A percentile compares a stretch with the other conserved stretches of the same genome.
Conservation (phyloP, 331 rosid genomes). For the Arachis monticola region DNA sequence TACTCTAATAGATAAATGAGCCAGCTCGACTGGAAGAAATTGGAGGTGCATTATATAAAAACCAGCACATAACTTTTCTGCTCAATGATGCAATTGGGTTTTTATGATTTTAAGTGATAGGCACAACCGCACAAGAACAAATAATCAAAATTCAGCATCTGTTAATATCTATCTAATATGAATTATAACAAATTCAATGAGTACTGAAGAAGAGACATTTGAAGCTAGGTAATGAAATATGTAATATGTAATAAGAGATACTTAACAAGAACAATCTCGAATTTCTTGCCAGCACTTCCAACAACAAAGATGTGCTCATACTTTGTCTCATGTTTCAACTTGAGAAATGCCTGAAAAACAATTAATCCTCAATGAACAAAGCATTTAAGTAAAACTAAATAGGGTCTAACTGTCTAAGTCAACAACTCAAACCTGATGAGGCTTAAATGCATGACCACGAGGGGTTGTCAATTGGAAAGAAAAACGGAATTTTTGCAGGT, state of each 20-base stretch:
- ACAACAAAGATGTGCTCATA: constrained; percentile 89
- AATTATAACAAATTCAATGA: not conserved
- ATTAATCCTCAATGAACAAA: constrained; percentile 46
- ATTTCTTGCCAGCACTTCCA: constrained; percentile 75
- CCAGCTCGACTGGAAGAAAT: not conserved
- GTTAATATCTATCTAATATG: not conserved
- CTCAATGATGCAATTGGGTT: not conserved
- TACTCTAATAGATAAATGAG: not conserved
- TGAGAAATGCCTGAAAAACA: constrained; percentile 81
- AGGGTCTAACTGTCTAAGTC: constrained; percentile 8
- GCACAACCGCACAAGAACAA: not conserved
- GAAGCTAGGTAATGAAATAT: constrained; percentile 23
- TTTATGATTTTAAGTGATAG: not conserved
- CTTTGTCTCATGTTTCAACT: constrained; percentile 80
- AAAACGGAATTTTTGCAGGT: constrained; percentile 85
- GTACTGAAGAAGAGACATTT: constrained; percentile 6
- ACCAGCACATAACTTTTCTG: not conserved
- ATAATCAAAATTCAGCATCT: not conserved
- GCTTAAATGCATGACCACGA: constrained; percentile 70
- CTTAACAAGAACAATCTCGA: constrained; percentile 86
- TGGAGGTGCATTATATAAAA: not conserved
- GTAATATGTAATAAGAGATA: constrained; percentile 43
- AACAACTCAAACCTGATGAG: constrained; percentile 79
- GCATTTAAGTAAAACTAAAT: constrained; percentile 32
- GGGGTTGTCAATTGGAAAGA: constrained; percentile 85